Base-by-base conservation (phyloP, 192 early-diverging fungal genomes). In the Rhizophagus prolifer region DNA sequence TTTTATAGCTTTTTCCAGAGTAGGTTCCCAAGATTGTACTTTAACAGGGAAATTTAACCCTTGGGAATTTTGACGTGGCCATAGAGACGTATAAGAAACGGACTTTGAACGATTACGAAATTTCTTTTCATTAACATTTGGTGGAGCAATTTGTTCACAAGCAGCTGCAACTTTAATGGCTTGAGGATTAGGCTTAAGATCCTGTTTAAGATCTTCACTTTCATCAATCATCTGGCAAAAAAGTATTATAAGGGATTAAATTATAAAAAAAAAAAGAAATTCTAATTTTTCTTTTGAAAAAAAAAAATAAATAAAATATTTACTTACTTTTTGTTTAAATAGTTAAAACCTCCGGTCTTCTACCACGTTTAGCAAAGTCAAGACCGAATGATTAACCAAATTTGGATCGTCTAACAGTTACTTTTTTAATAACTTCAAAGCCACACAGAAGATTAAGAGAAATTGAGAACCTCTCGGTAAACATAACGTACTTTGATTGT, bases 1-100 rank as follows among this genome's bases (percentile, higher is more conserved):
- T 25, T 85, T 87, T 58, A 92, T 92, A 13, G 92, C 89, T 9
- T 84, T 82, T 78, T 92, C 91, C 46, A 94, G 81, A 30, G 90
- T 94, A 3, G 84, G 83, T 81, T 94, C 89, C 92, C 92, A 94
- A 69, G 67, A 64, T 8, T 64, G 62, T 26, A 64, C 62, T 64
- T 64, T 30, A 1, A n/a, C 9, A 19, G n/a, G 14, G 5, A 31
- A 16, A 28, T 19, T 26, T 31, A 30, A 14, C 30, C 14, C 2
- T 4, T 28, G 25, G 1, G 25, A 28, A 70, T 30, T 70, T 13
- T 50, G 68, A 23, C 38, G 68, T 23, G 68, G 6, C 19, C 68
- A 13, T 46, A 65, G 9, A 26, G 68, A n/a, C 14, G 68, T 47
- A 70, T 41, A 41, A 10, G 68, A 70, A 5, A 70, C 36, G 13